Base-by-base conservation (phyloP, 805 yeast genomes). In the Pichia paraexigua region DNA sequence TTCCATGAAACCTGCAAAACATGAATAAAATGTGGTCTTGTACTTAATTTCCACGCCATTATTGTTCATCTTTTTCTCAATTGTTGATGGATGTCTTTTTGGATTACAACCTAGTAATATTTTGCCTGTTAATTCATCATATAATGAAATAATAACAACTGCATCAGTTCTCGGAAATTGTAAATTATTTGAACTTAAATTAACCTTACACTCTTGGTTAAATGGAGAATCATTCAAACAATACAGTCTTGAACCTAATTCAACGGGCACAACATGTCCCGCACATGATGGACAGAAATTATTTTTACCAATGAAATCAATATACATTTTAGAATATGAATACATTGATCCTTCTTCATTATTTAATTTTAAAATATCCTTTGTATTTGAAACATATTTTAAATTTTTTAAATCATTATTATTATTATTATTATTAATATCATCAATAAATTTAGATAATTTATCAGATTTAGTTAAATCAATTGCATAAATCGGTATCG, bases 1-100 rank as follows among this genome's bases (percentile, higher is more conserved):
- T 66, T 92, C 99, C 80, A 92, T 82, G 67, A 94, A 94, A 5
- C 98, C 99, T 5, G 98, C 96, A 48, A 95, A 79, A 62, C 95
- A 85, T 18, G 92, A 77, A 68, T 84, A 92, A 82, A 88, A 78
- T 47, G 32, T 70, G 65, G 46, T 58, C 52, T 1, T 54, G 53
- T 15, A n/a, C 54, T 48, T 51, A 71, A 42, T 41, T 32, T 76
- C 70, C 50, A 74, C 70, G 22, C 87, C 84, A 20, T 74, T 66
- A 37, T 71, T 72, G 60, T 76, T 81, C 47, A 68, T 71, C 32
- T 70, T 71, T 53, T 83, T 81, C 47, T 81, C 77, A 30, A 84
- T 87, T 55, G n/a, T 43, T 5, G 47, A 8, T 27, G 50, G 45
- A 28, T 41, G 49, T 18, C 53, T 46, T 7, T 81, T 79, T 61